Percentiles rank a stretch among this genome's conserved stretches.
phyloP scores from a whole-genome alignment of 768 basidiomycete genomes.

The Phallus indusiatus region DNA sequence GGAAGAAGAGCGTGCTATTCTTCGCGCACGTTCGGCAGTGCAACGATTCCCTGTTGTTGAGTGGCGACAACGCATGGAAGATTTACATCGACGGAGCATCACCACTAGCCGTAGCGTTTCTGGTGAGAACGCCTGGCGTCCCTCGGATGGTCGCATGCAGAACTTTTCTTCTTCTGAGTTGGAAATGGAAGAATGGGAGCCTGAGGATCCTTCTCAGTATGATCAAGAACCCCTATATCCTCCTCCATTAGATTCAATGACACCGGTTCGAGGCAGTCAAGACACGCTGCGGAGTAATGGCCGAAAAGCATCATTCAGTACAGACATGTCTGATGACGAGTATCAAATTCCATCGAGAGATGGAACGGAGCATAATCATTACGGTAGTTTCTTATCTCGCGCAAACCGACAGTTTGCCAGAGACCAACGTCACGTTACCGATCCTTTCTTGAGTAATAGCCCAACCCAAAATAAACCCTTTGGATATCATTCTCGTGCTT shows the following conservation, averaged over 20 bases:
- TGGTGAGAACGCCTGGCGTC: constrained; percentile 67
- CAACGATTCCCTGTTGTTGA: constrained; percentile 97
- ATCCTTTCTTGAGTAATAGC: constrained; percentile 72
- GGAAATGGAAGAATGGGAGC: constrained; percentile 76
- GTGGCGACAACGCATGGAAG: constrained; percentile 94
- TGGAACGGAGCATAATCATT: constrained; percentile 30
- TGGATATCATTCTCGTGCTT: constrained; percentile 66
- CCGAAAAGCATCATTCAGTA: constrained; percentile 26
- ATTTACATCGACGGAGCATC: constrained; percentile 87
- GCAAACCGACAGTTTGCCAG: constrained; percentile 78
- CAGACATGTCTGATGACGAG: constrained; percentile 47
- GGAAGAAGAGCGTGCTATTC: constrained; percentile 82
- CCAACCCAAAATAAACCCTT: constrained; percentile 58
- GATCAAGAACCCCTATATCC: constrained; percentile 49
- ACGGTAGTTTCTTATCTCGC: constrained; percentile 72
- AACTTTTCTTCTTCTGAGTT: constrained; percentile 31
- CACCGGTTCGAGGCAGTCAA: constrained; percentile 60
- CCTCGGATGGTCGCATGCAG: constrained; percentile 35
- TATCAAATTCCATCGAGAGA: constrained; percentile 41
- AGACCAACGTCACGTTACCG: constrained; percentile 68
- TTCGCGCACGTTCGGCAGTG: constrained; percentile 87
- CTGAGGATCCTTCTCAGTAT: constrained; percentile 60
- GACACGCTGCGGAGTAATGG: constrained; percentile 37
- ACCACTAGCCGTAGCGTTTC: constrained; percentile 57
- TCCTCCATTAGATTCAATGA: constrained; percentile 26